Conservation (phyloP, 129 eudicot species). For the Lonicera japonica region DNA sequence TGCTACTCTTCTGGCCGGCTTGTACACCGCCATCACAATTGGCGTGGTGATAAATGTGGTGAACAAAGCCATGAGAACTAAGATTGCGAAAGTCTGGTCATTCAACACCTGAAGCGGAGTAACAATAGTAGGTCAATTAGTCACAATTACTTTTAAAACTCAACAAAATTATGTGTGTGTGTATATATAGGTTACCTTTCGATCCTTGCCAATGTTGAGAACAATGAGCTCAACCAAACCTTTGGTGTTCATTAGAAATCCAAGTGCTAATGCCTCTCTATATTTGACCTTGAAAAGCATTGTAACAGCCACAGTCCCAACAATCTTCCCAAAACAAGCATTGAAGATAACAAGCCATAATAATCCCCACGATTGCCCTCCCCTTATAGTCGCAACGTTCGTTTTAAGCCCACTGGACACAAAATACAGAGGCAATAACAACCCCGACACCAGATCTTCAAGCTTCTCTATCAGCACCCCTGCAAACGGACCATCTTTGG, state of each 20-base stretch:
- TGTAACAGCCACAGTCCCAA: constrained; percentile 30
- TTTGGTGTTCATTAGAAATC: constrained; percentile 42
- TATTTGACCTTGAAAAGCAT: constrained; percentile 16
- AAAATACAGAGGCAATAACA: constrained; percentile 36
- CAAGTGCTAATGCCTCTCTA: constrained; percentile 34
- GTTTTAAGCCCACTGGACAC: constrained; percentile 43
- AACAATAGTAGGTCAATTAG: no score
- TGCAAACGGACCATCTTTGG: constrained; percentile 37
- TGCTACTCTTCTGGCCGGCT: constrained; percentile 26
- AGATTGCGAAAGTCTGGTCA: constrained; percentile 38
- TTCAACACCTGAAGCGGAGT: constrained; percentile 31
- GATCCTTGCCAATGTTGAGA: constrained; percentile 39
- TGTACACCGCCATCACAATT: constrained; percentile 28
- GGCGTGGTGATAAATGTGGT: constrained; percentile 46
- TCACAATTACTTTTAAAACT: no score
- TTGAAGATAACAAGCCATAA: constrained; percentile 26
- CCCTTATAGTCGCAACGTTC: constrained; percentile 34
- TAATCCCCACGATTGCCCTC: constrained; percentile 35
- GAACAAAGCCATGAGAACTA: constrained; percentile 42
- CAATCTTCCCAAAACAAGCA: constrained; percentile 38
- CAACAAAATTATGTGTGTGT: neutral
- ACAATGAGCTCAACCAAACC: constrained; percentile 43
- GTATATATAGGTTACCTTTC: constrained; percentile 15
- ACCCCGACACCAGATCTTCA: constrained; percentile 35
- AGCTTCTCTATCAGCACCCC: constrained; percentile 33